Percentiles rank a stretch among this genome's conserved stretches.
Evolutionary conservation across 2,329 filamentous ascomycete genomes (phyloP).

Genomic region (Colletotrichum sublineola): DNA sequence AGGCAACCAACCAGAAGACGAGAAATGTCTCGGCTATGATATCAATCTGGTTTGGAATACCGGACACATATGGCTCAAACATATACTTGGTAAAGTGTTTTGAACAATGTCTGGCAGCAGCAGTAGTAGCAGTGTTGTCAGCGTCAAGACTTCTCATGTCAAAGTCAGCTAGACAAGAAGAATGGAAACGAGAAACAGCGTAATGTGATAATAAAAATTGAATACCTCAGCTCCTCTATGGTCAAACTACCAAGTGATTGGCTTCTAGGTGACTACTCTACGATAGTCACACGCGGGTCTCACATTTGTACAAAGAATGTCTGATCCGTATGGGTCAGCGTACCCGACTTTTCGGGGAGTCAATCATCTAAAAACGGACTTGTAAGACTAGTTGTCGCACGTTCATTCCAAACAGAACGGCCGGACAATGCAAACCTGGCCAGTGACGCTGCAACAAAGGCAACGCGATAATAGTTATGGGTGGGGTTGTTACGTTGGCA

Average conservation of each 20-base stretch:
- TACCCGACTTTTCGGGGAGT: neutral
- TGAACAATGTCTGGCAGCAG: neutral
- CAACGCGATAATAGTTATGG: no score
- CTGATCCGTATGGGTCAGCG: no score
- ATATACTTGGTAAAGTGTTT: neutral
- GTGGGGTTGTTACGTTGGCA: neutral
- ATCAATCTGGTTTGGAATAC: neutral
- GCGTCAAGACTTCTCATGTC: neutral
- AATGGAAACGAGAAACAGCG: neutral
- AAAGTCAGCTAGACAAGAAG: neutral
- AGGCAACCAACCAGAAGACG: neutral
- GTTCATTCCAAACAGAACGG: neutral
- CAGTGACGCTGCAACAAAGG: neutral
- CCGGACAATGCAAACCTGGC: neutral
- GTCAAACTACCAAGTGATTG: neutral
- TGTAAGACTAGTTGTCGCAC: neutral
- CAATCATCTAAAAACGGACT: neutral
- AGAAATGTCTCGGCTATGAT: neutral
- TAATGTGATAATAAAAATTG: neutral
- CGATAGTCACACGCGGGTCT: neutral
- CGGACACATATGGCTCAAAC: neutral
- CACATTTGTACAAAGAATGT: neutral
- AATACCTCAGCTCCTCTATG: neutral
- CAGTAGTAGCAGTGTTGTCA: neutral
- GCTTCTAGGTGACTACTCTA: neutral